Percentiles rank a stretch among this genome's conserved stretches.
Evolutionary conservation across 177 flowering plant species (phyloP).

Genomic region (Tripterygium wilfordii): DNA sequence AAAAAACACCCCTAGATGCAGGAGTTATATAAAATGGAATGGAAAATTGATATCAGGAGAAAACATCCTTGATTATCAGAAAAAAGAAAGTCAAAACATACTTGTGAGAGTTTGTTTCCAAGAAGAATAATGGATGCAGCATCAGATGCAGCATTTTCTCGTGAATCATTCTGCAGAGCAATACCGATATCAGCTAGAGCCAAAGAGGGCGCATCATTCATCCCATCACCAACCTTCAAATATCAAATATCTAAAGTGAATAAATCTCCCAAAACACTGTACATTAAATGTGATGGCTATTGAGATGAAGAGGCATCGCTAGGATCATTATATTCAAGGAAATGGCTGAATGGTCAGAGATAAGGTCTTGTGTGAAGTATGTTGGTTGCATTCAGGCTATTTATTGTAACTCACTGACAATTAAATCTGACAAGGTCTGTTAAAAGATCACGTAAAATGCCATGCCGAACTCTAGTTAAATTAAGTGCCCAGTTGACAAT

Average conservation of each 20-base stretch:
- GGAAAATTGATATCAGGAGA: too few relatives aligned
- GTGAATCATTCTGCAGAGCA: conserved; percentile 39
- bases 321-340: too few relatives aligned
- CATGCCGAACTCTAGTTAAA: background rate
- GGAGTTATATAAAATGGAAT: too few relatives aligned
- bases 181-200: conserved; percentile 89
- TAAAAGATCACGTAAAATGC: background rate
- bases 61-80: background rate
- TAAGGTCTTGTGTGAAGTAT: too few relatives aligned
- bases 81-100: conserved; percentile 10
- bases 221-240: conserved; percentile 92
- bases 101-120: conserved; percentile 87
- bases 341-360: too few relatives aligned
- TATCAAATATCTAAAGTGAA: background rate
- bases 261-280: background rate
- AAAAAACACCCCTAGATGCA: too few relatives aligned
- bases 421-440: background rate
- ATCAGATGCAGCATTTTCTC: conserved; percentile 93
- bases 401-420: too few relatives aligned
- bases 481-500: background rate
- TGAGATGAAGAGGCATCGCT: too few relatives aligned
- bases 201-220: conserved; percentile 96
- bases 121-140: conserved; percentile 93
- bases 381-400: too few relatives aligned
- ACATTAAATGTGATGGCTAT: too few relatives aligned